Percentiles rank a stretch among this genome's conserved stretches.
Conservation (phyloP, 1,284 basidiomycete genomes). For the Polyporus tsugae region DNA sequence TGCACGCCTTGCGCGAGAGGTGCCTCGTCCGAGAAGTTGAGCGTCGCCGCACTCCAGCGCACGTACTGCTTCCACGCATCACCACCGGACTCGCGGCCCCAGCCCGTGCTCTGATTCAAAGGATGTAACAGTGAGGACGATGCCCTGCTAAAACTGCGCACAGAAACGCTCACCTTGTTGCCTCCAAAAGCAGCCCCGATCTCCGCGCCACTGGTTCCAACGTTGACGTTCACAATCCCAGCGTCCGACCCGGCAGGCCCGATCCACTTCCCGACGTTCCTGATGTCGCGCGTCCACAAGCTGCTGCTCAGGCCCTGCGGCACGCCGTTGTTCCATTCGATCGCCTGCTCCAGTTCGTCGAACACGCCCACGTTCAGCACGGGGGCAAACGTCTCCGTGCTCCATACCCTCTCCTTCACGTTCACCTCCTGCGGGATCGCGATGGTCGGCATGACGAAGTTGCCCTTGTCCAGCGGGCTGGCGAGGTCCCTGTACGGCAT, state of each 20-base stretch:
- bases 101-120: slow-evolving; percentile 74
- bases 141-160: neutral
- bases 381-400: slow-evolving; percentile 87
- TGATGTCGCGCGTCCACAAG: slow-evolving; percentile 88
- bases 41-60: slow-evolving; percentile 88
- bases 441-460: slow-evolving; percentile 92
- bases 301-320: slow-evolving; percentile 92
- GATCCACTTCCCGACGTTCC: slow-evolving; percentile 89
- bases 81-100: slow-evolving; percentile 96
- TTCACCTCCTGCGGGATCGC: slow-evolving; percentile 69
- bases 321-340: slow-evolving; percentile 92
- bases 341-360: slow-evolving; percentile 90
- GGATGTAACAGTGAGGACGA: neutral
- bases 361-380: slow-evolving; percentile 90
- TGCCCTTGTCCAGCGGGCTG: slow-evolving; percentile 67
- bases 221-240: slow-evolving; percentile 92
- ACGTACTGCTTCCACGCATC: slow-evolving; percentile 97
- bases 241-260: slow-evolving; percentile 88
- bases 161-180: slow-evolving; percentile 71
- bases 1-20: slow-evolving; percentile 93
- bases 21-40: slow-evolving; percentile 91
- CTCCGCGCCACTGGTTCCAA: slow-evolving; percentile 94
- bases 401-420: slow-evolving; percentile 70
- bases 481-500: slow-evolving; percentile 51
- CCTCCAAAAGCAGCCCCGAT: slow-evolving; percentile 94